Evolutionary conservation across 1,284 basidiomycete genomes (phyloP).

Genomic region (Ceratobasidium sp.): DNA sequence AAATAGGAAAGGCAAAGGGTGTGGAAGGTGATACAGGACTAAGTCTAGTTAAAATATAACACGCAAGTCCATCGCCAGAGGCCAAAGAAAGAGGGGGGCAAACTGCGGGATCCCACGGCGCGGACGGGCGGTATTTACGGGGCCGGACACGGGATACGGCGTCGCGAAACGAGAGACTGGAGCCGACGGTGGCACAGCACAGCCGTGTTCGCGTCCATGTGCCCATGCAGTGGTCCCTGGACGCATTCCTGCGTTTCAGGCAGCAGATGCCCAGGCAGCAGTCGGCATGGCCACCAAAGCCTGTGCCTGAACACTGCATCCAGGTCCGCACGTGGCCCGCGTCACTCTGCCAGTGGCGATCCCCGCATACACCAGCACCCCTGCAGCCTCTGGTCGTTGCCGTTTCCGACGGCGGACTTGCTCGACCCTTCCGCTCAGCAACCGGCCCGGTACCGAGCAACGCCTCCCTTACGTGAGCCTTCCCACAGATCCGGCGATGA

Average conservation of each 20-base stretch:
- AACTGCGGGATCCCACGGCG: constrained; percentile 10
- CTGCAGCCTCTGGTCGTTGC: neutral
- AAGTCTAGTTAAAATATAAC: constrained; percentile 23
- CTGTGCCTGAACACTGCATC: constrained; percentile 30
- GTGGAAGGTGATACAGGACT: constrained; percentile 7
- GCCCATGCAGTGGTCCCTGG: constrained; percentile 26
- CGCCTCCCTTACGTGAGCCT: neutral
- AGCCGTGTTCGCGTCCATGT: constrained; percentile 16
- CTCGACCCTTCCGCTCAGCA: neutral
- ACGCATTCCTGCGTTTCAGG: constrained; percentile 17
- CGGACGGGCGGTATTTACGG: constrained; percentile 34
- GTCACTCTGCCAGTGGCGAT: constrained; percentile 20
- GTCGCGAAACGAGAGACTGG: constrained; percentile 21
- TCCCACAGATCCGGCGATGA: constrained; percentile 6
- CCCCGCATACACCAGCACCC: neutral
- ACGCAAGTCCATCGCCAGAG: constrained; percentile 43
- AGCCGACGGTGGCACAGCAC: constrained; percentile 29
- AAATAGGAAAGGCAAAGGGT: constrained; percentile 20
- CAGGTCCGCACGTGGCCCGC: constrained; percentile 12
- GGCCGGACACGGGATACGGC: constrained; percentile 16
- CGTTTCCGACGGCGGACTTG: neutral
- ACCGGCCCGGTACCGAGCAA: neutral
- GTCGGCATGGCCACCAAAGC: constrained; percentile 27
- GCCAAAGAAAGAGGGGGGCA: constrained; percentile 22
- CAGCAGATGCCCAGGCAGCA: neutral